These are phyloP conservation scores for Globisporangium irregulare DNA, from an alignment of 352 stramenopile species.

Conservation along the genomic window DNA sequence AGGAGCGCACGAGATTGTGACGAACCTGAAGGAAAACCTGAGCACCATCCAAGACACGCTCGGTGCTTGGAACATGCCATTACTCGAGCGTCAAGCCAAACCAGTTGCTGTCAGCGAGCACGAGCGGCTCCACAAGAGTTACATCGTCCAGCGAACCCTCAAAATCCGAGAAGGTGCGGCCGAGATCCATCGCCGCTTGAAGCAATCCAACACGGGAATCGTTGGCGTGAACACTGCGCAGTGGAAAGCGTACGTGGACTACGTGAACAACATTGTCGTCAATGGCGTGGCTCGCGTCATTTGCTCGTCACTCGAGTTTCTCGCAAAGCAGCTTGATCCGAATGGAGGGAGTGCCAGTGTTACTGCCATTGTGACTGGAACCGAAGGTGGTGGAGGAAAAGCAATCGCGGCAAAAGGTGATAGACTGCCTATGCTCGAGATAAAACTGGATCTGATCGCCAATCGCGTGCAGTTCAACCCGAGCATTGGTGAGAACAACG, in stretches of 20 bases:
- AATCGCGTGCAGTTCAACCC: slow-evolving; percentile 88
- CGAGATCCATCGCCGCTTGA: slow-evolving; percentile 94
- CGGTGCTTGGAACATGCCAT: slow-evolving; percentile 87
- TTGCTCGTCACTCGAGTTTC: slow-evolving; percentile 86
- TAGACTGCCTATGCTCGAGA: slow-evolving; percentile 94
- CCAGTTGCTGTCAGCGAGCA: slow-evolving; percentile 96
- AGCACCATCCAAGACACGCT: slow-evolving; percentile 93
- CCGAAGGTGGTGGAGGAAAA: slow-evolving; percentile 39
- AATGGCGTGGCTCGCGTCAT: slow-evolving; percentile 90
- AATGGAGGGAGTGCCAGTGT: slow-evolving; percentile 40
- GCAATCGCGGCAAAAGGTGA: slow-evolving; percentile 34
- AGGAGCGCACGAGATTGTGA: slow-evolving; percentile 93
- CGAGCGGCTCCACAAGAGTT: slow-evolving; percentile 93
- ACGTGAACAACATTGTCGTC: slow-evolving; percentile 97
- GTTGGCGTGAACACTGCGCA: slow-evolving; percentile 93
- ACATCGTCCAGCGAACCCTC: slow-evolving; percentile 90
- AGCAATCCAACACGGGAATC: slow-evolving; percentile 95
- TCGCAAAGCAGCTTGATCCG: slow-evolving; percentile 94
- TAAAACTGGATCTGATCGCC: slow-evolving; percentile 94
- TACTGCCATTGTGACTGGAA: slow-evolving; percentile 29
- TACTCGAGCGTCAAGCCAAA: slow-evolving; percentile 95
- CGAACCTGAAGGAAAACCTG: slow-evolving; percentile 96
- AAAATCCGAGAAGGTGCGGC: slow-evolving; percentile 95
- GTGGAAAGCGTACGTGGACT: slow-evolving; percentile 97
- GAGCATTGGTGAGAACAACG: slow-evolving; percentile 86